Evolutionary conservation across 2,329 filamentous ascomycete genomes (phyloP).

Genomic region (Phialocephala subalpina): DNA sequence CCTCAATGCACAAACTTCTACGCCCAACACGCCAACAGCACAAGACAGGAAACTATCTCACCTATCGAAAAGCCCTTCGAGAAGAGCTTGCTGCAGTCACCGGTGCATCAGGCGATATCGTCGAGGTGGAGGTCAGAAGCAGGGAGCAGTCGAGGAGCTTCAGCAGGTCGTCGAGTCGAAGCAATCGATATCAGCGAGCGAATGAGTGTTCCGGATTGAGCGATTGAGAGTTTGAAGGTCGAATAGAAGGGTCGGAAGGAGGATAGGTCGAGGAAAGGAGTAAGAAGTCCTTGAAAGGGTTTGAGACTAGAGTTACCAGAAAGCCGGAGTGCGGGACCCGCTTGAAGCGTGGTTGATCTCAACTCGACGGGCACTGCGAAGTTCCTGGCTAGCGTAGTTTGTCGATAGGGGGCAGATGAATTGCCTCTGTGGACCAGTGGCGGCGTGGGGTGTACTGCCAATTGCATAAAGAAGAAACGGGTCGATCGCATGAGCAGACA

Average conservation of each 20-base stretch:
- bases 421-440: slow-evolving; percentile 7
- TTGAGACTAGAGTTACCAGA: slow-evolving; percentile 36
- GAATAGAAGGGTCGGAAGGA: slow-evolving; percentile 16
- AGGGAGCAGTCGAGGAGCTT: not conserved
- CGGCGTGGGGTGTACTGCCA: slow-evolving; percentile 17
- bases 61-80: slow-evolving; percentile 41
- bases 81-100: slow-evolving; percentile 42
- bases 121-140: slow-evolving; percentile 10
- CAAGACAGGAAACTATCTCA: slow-evolving; percentile 24
- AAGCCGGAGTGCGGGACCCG: slow-evolving; percentile 37
- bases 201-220: slow-evolving; percentile 21
- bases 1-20: not conserved
- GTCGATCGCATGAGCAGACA: slow-evolving; percentile 35
- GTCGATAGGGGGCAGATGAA: slow-evolving; percentile 28
- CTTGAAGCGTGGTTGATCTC: slow-evolving; percentile 39
- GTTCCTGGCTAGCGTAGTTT: slow-evolving; percentile 32
- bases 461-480: slow-evolving; percentile 34
- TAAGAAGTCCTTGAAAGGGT: slow-evolving; percentile 32
- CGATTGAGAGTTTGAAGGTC: slow-evolving; percentile 22
- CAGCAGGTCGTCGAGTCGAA: slow-evolving; percentile 19
- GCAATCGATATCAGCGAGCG: slow-evolving; percentile 18
- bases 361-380: slow-evolving; percentile 35
- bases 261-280: slow-evolving; percentile 29
- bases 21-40: not conserved
- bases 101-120: slow-evolving; percentile 43